These are phyloP conservation scores for Aspergillus latus DNA, from an alignment of 2,329 filamentous ascomycete genomes.

Conservation along the genomic window DNA sequence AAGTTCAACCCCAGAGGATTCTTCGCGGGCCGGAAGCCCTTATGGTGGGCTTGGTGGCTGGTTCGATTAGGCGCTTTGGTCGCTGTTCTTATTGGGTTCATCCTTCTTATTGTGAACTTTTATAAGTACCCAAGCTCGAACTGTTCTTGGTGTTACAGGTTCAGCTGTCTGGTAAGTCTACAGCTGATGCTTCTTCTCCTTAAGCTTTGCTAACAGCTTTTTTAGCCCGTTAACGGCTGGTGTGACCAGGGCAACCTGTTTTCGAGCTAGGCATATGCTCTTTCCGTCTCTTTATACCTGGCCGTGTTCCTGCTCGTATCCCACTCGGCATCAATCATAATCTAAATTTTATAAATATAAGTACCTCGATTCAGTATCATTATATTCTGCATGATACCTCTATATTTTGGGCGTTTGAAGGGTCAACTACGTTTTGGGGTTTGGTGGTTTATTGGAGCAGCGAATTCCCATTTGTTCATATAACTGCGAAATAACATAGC, in stretches of 20 bases:
- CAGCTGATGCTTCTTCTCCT: neutral
- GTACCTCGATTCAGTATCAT: neutral
- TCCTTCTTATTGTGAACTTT: conserved; percentile 86
- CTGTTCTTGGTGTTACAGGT: conserved; percentile 91
- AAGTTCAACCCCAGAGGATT: conserved; percentile 56
- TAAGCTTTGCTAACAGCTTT: conserved; percentile 14
- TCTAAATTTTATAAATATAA: neutral
- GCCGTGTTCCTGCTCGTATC: neutral
- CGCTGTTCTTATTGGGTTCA: conserved; percentile 79
- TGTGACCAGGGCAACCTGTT: conserved; percentile 40
- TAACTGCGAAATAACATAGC: conserved; percentile 6
- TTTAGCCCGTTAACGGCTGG: conserved; percentile 47
- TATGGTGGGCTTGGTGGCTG: conserved; percentile 99
- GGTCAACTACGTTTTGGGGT: neutral
- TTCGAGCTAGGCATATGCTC: neutral
- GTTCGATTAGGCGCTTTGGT: conserved; percentile 76
- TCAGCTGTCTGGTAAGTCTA: conserved; percentile 82
- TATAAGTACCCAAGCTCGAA: conserved; percentile 69
- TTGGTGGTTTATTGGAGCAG: neutral
- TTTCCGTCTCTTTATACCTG: neutral
- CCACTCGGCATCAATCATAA: neutral
- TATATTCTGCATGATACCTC: neutral
- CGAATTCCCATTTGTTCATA: neutral
- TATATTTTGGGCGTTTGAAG: conserved; percentile 4
- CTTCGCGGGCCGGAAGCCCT: conserved; percentile 85